Conservation (phyloP, 1,284 basidiomycete genomes). For the Papiliotrema nemorosa region DNA sequence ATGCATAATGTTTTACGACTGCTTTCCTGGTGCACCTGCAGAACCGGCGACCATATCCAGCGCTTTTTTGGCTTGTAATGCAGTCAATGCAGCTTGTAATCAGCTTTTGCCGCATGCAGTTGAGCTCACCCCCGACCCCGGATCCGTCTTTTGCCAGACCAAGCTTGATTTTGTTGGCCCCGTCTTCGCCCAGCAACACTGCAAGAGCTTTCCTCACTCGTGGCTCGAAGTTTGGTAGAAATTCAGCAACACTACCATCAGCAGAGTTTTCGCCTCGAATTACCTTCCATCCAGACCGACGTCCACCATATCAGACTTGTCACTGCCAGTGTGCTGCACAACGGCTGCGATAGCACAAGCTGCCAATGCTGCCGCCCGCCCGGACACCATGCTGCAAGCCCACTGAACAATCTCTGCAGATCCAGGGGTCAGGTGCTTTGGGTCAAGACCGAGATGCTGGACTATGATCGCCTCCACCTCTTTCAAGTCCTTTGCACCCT, state of each 20-base stretch:
- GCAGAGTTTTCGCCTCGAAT: background rate
- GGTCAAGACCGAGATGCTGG: constrained; percentile 60
- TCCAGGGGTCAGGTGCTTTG: constrained; percentile 45
- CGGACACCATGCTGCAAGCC: constrained; percentile 71
- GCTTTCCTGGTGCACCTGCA: constrained; percentile 8
- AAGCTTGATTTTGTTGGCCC: constrained; percentile 74
- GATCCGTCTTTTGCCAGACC: constrained; percentile 95
- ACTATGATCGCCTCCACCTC: constrained; percentile 58
- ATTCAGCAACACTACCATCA: constrained; percentile 70
- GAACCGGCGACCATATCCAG: constrained; percentile 14
- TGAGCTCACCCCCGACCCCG: constrained; percentile 82
- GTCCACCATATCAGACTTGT: constrained; percentile 57
- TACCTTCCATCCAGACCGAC: constrained; percentile 89
- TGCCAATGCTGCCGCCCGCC: constrained; percentile 77
- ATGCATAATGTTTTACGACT: too few relatives aligned
- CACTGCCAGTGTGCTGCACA: constrained; percentile 71
- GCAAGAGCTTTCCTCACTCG: constrained; percentile 69
- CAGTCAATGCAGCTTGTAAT: constrained; percentile 42
- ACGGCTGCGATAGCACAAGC: constrained; percentile 83
- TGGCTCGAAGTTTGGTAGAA: constrained; percentile 79
- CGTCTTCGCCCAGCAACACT: constrained; percentile 71
- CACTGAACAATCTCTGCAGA: constrained; percentile 73
- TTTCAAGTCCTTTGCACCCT: constrained; percentile 50
- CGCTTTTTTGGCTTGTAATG: constrained; percentile 50
- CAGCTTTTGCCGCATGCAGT: constrained; percentile 3